Evolutionary conservation across 2,329 filamentous ascomycete species (phyloP).

Genomic region (Exophiala mesophila): DNA sequence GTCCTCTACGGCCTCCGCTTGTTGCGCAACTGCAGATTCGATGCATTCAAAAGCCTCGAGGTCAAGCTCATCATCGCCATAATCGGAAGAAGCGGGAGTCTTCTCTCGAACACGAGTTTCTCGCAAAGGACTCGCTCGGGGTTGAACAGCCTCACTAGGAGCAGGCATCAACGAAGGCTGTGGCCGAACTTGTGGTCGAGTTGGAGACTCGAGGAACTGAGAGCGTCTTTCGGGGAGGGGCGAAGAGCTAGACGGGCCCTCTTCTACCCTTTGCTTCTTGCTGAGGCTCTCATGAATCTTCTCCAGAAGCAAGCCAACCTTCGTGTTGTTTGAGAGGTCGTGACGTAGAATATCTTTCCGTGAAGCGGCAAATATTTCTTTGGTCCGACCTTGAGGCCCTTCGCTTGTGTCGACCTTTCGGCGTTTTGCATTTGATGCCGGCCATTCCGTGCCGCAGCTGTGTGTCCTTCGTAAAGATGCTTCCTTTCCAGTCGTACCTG

Average conservation of each 20-base stretch:
- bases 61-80: conserved; percentile 45
- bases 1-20: conserved; percentile 2
- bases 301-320: conserved; percentile 57
- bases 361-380: conserved; percentile 40
- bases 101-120: neutral
- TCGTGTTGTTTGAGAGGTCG: conserved; percentile 40
- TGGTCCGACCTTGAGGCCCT: conserved; percentile 40
- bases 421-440: conserved; percentile 57
- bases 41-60: conserved; percentile 40
- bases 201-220: conserved; percentile 16
- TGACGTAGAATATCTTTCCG: conserved; percentile 37
- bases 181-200: conserved; percentile 4
- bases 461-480: conserved; percentile 58
- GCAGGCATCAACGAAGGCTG: neutral
- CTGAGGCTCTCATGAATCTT: conserved; percentile 55
- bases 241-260: conserved; percentile 40
- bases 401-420: conserved; percentile 52
- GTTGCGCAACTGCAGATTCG: conserved; percentile 24
- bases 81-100: conserved; percentile 32
- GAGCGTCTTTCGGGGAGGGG: conserved; percentile 34
- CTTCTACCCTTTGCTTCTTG: conserved; percentile 29
- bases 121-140: neutral
- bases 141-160: neutral
- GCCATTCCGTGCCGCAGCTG: conserved; percentile 66
- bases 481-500: conserved; percentile 43